Evolutionary conservation across 345 rosid species (phyloP), one percentile per base, ranked within the genome.

Genomic region (Fremontodendron californicum): DNA sequence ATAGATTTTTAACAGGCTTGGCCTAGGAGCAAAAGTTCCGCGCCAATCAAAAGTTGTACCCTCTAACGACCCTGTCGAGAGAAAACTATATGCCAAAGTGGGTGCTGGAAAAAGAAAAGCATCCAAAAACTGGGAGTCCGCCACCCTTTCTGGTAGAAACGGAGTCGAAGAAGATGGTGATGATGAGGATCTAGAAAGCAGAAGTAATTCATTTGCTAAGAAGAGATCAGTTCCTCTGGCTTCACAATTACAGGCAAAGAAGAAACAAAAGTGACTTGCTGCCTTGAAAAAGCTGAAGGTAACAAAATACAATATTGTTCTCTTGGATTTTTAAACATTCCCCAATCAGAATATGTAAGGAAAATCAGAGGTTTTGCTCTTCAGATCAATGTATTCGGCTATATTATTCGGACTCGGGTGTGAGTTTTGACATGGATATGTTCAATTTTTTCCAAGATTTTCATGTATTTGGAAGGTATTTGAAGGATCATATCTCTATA

Each of bases 21-120:
- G 94, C 73, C 84, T n/a, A n/a, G n/a, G n/a, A n/a, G n/a, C n/a
- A n/a, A n/a, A n/a, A n/a, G n/a, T n/a, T n/a, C n/a, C n/a, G 2
- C 81, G 66, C 1, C 86, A 84, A n/a, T 55, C 75, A 46, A 77
- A 62, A 64, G 54, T 80, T 69, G 73, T 80, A 83, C 75, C 78
- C 6, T 85, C 81, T 39, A 83, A 89, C 60, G 84, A 90, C 65
- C 94, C 93, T 1, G 81, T 88, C 2, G 91, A 85, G 73, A 84
- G 88, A 65, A 92, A 83, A 70, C 75, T 90, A 39, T 87, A 78
- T 74, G 89, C 90, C 54, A 90, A 85, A 76, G 76, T 92, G 76
- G 85, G 83, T 81, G 86, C 87, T 39, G 87, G 82, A 16, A 88
- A 82, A 84, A 83, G 89, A 81, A 87, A 86, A 67, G 55, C 83